Evolutionary conservation across 495 filamentous ascomycete genomes (phyloP).

Genomic region (Neurospora hispaniola): DNA sequence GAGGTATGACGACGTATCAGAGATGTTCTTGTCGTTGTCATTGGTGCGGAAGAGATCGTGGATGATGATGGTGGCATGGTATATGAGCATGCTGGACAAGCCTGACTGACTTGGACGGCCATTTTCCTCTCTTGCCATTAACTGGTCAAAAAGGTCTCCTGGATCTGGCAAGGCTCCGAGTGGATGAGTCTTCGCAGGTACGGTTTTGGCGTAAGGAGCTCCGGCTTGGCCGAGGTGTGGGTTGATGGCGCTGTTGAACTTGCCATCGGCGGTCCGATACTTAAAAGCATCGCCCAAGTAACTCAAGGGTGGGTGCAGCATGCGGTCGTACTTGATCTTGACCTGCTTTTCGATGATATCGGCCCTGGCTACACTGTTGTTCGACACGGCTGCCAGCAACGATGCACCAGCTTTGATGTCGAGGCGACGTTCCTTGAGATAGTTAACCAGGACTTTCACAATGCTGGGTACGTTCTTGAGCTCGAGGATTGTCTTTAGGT

Average conservation of each 20-base stretch:
- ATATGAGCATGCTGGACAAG: conserved; percentile 75
- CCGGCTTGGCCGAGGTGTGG: conserved; percentile 52
- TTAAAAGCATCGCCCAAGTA: conserved; percentile 14
- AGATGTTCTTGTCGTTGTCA: conserved; percentile 24
- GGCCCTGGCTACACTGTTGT: conserved; percentile 1
- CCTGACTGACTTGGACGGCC: conserved; percentile 57
- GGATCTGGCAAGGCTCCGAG: conserved; percentile 58
- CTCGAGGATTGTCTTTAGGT: not conserved
- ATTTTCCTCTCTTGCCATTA: conserved; percentile 47
- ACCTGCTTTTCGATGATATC: conserved; percentile 6
- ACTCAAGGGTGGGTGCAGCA: conserved; percentile 10
- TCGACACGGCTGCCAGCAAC: conserved; percentile 1
- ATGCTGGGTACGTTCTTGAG: not conserved
- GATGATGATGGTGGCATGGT: conserved; percentile 72
- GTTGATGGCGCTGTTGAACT: conserved; percentile 50
- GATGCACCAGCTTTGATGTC: conserved; percentile 2
- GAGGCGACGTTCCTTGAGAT: not conserved
- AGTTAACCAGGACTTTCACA: not conserved
- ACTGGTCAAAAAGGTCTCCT: conserved; percentile 58
- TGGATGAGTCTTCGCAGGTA: conserved; percentile 35
- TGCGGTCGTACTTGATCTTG: conserved; percentile 9
- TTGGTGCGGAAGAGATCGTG: conserved; percentile 47
- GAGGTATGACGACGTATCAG: conserved; percentile 61
- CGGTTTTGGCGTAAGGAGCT: conserved; percentile 57
- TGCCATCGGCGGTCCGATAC: conserved; percentile 62